Evolutionary conservation across 1,284 basidiomycete genomes (phyloP).

Genomic region (Irpex sp.): DNA sequence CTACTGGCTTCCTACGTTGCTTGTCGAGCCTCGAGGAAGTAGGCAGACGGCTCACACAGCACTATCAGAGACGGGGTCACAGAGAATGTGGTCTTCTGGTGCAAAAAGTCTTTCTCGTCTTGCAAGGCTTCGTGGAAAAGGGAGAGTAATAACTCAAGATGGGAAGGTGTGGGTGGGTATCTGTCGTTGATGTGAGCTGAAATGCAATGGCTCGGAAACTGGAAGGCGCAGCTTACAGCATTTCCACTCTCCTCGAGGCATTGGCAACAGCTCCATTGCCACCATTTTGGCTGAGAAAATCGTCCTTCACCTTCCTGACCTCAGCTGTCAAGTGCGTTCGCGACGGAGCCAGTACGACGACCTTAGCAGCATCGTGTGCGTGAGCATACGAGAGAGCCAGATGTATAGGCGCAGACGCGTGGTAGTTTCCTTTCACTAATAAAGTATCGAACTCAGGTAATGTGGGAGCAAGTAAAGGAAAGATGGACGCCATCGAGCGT

Average conservation of each 20-base stretch:
- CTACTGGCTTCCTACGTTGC: conserved; percentile 22
- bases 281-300: conserved; percentile 47
- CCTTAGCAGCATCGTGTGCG: conserved; percentile 29
- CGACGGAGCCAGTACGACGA: conserved; percentile 52
- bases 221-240: conserved; percentile 44
- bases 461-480: conserved; percentile 20
- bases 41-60: conserved; percentile 60
- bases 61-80: conserved; percentile 52
- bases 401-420: conserved; percentile 37
- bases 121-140: conserved; percentile 40
- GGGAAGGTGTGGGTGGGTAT: conserved; percentile 61
- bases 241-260: conserved; percentile 43
- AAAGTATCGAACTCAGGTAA: conserved; percentile 31
- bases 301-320: conserved; percentile 49
- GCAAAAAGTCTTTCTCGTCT: conserved; percentile 34
- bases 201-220: too few relatives aligned
- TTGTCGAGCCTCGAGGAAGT: conserved; percentile 37
- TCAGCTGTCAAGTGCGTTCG: conserved; percentile 35
- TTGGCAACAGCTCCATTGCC: conserved; percentile 39
- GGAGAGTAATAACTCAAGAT: conserved; percentile 54
- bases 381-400: conserved; percentile 43
- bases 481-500: conserved; percentile 23
- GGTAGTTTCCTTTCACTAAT: conserved; percentile 32
- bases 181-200: conserved; percentile 29
- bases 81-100: conserved; percentile 38